Conservation (phyloP, 2,329 filamentous ascomycete genomes). For the Stenocarpella maydis region DNA sequence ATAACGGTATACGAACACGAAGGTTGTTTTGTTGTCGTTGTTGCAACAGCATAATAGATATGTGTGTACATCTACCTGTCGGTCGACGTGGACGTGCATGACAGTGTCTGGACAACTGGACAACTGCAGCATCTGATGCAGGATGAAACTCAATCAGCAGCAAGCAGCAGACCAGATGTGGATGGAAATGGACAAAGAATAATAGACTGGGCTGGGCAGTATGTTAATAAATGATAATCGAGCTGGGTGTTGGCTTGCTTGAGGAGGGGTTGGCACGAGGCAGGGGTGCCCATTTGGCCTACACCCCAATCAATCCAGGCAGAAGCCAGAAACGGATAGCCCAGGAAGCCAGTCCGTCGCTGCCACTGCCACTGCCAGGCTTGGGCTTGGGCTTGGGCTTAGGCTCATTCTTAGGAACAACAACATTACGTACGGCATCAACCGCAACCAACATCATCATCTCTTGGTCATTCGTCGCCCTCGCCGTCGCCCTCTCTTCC, state of each 20-base stretch:
- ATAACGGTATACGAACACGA: background rate
- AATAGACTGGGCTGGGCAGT: background rate
- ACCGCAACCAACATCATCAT: background rate
- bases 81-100: background rate
- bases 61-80: background rate
- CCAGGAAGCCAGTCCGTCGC: background rate
- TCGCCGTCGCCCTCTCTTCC: background rate
- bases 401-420: background rate
- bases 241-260: background rate
- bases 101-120: background rate
- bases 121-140: too few species aligned
- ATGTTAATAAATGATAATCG: background rate
- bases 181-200: background rate
- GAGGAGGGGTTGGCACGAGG: background rate
- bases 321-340: conserved; percentile 4
- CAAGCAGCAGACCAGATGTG: background rate
- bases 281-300: background rate
- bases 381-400: background rate
- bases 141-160: too few species aligned
- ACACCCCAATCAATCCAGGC: conserved; percentile 19
- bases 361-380: conserved; percentile 9
- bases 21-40: background rate
- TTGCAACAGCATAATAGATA: too few species aligned
- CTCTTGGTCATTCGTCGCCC: background rate
- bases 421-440: conserved; percentile 31